Percentiles rank a stretch among this genome's conserved stretches.
These are phyloP conservation scores for Neobulgaria alba DNA, from an alignment of 2,329 filamentous ascomycete species.

Conservation along the genomic window DNA sequence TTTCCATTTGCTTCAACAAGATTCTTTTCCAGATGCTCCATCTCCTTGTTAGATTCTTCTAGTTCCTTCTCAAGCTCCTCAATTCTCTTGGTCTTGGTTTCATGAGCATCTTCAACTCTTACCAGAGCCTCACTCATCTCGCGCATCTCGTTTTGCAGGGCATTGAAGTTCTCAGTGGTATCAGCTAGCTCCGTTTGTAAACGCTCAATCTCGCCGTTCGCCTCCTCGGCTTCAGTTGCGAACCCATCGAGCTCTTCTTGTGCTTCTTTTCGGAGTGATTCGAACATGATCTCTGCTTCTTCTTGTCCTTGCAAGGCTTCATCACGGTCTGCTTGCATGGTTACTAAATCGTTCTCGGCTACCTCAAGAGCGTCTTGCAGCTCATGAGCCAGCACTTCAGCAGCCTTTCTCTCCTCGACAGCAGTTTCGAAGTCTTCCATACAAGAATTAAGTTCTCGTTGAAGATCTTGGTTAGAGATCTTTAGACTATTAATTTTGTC, in stretches of 20 bases:
- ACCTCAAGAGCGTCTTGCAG: slow-evolving; percentile 77
- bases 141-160: slow-evolving; percentile 90
- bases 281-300: slow-evolving; percentile 50
- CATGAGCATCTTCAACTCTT: slow-evolving; percentile 81
- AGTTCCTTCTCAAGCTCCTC: slow-evolving; percentile 77
- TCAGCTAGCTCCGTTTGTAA: slow-evolving; percentile 65
- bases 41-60: slow-evolving; percentile 74
- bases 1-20: slow-evolving; percentile 81
- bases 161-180: slow-evolving; percentile 77
- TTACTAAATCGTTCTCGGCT: slow-evolving; percentile 70
- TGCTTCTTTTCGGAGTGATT: slow-evolving; percentile 51
- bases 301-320: slow-evolving; percentile 64
- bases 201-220: slow-evolving; percentile 60
- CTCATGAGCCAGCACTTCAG: slow-evolving; percentile 48
- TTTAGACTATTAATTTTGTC: slow-evolving; percentile 83
- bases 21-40: slow-evolving; percentile 76
- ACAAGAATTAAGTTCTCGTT: slow-evolving; percentile 71
- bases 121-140: slow-evolving; percentile 81
- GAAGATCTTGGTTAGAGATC: slow-evolving; percentile 81
- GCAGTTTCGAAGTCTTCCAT: slow-evolving; percentile 72
- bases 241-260: slow-evolving; percentile 59
- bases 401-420: slow-evolving; percentile 52
- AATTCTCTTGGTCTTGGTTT: slow-evolving; percentile 69
- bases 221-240: slow-evolving; percentile 64
- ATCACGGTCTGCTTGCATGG: slow-evolving; percentile 74